Conservation (phyloP, 2,329 filamentous ascomycete genomes). For the Beauveria asiatica region DNA sequence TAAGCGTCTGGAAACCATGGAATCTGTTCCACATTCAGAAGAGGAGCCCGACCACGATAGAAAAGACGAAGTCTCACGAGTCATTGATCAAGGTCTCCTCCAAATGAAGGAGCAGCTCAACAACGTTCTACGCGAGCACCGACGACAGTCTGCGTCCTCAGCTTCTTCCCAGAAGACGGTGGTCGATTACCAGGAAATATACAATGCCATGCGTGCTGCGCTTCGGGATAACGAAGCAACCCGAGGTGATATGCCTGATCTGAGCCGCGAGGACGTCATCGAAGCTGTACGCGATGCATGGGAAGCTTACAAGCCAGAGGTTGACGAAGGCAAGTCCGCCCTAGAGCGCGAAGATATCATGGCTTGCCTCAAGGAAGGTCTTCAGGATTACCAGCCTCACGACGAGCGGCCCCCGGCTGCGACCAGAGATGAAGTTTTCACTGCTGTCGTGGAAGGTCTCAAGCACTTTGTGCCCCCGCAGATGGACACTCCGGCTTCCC, state of each 20-base stretch:
- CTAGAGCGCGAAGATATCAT: slow-evolving; percentile 86
- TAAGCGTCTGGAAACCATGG: slow-evolving; percentile 69
- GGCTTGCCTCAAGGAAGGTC: slow-evolving; percentile 74
- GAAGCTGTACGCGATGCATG: slow-evolving; percentile 82
- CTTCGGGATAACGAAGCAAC: slow-evolving; percentile 51
- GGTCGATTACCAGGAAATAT: slow-evolving; percentile 76
- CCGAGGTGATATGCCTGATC: slow-evolving; percentile 27
- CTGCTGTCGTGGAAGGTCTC: slow-evolving; percentile 76
- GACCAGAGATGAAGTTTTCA: slow-evolving; percentile 75
- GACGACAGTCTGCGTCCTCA: slow-evolving; percentile 58
- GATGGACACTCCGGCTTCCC: slow-evolving; percentile 57
- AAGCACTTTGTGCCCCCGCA: slow-evolving; percentile 71
- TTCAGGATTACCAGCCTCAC: slow-evolving; percentile 61
- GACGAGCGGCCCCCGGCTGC: slow-evolving; percentile 49
- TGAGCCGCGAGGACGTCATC: slow-evolving; percentile 76
- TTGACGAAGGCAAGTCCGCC: slow-evolving; percentile 82
- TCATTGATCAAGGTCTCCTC: slow-evolving; percentile 71
- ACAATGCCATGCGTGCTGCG: slow-evolving; percentile 73
- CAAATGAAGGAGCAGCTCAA: slow-evolving; percentile 83
- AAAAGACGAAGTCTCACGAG: slow-evolving; percentile 62
- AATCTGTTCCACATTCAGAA: slow-evolving; percentile 27
- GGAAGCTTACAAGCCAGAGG: slow-evolving; percentile 90
- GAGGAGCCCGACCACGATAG: slow-evolving; percentile 43
- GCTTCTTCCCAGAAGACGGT: slow-evolving; percentile 49
- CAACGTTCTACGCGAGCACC: slow-evolving; percentile 65